Evolutionary conservation across 139 green algal species (phyloP), one percentile per base, ranked within the genome.

Genomic region (Trebouxia sp.): DNA sequence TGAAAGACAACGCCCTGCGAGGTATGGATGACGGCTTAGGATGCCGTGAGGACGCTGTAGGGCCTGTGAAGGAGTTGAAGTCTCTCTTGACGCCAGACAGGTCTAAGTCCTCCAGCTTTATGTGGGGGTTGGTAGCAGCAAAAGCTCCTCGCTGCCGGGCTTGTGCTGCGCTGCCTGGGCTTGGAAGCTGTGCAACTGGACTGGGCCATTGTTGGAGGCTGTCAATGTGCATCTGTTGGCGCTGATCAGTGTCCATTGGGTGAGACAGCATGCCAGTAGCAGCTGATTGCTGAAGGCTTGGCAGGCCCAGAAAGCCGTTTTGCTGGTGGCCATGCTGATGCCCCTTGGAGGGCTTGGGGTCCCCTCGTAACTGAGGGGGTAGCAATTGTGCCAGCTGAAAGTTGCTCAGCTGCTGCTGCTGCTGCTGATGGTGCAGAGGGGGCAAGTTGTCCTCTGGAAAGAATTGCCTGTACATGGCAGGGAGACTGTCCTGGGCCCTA

Each of bases 181-280:
- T 45, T n/a, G n/a, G n/a, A n/a, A 17, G 62, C 62, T 72, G 32
- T 41, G 32, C 8, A 43, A 37, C 62, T 45, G 62, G 62, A 37
- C 62, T 72, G 32, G 62, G 62, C 62, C 62, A 72, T 24, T 72
- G 62, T 24, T 24, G 62, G 32, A 72, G n/a, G n/a, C n/a, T 72
- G 62, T 45, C 35, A 14, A 35, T 45, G 12, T 32, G 32, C 62
- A 72, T 72, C 62, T 72, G 62, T 4, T 30, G 62, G 12, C 14
- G 32, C 6, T 12, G n/a, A 26, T 43, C 32, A 28, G 3, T 24
- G 35, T n/a, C n/a, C n/a, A n/a, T n/a, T n/a, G n/a, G n/a, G n/a
- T n/a, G n/a, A n/a, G n/a, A n/a, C n/a, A n/a, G n/a, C n/a, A n/a
- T n/a, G n/a, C n/a, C n/a, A n/a, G n/a, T n/a, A n/a, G n/a, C n/a